Base-by-base conservation (phyloP, 805 yeast species). In the Priceomyces haplophilus region DNA sequence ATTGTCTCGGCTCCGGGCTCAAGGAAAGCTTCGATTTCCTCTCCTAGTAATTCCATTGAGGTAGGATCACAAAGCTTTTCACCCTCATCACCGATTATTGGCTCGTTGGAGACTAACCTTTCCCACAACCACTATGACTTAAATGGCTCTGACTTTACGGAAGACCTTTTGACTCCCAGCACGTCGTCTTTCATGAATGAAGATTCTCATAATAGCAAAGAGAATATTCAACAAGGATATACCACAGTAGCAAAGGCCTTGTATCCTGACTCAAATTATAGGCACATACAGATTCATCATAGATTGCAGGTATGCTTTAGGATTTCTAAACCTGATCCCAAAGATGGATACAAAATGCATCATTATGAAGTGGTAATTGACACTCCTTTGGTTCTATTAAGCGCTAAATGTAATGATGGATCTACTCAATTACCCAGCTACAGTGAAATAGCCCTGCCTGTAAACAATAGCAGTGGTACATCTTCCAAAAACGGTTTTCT, bases 281-380 rank as follows among this genome's bases (percentile, higher is more conserved):
- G 80, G 25, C 83, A 81, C 52, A 72, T 85, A 35, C 78, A 75
- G 49, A 71, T 84, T 13, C 72, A 76, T 42, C 95, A 85, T 58
- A 67, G 89, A 38, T 59, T 85, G 38, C 93, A 85, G 56, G 73
- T 85, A 3, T 79, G 85, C 51, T 74, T 85, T 43, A 67, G 93
- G 43, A 78, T 85, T 20, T 78, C 86, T 10, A 80, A 76, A 51
- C 80, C 80, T 1, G 85, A 82, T 45, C 72, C 77, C 0, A 56
- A 62, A 37, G 73, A 52, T 41, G 55, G 64, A 43, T 56, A 38
- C 44, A 77, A 76, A 47, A 62, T 79, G 65, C 88, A 83, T 52
- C 90, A 85, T 58, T 85, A 82, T 54, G 95, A 85, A 52, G 90
- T 85, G 16, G 78, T 85, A 34, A 84, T 85, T 31, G 93, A 85